phyloP scores from a whole-genome alignment of 306 rosid species.

The Benincasa hispida region DNA sequence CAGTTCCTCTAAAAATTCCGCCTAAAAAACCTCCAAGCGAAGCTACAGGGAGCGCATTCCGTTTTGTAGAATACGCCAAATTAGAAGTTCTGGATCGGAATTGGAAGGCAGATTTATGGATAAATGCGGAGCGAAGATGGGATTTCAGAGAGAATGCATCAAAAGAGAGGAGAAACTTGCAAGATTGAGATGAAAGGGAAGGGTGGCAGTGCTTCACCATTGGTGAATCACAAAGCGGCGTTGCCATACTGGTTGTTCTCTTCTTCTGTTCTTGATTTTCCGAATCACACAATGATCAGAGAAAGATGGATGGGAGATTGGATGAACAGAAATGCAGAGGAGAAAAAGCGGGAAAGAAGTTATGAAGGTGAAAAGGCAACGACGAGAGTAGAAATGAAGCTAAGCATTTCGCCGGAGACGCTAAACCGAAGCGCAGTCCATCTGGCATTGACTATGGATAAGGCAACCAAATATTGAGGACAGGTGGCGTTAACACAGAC shows the following conservation, averaged over 20 bases:
- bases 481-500: neutral
- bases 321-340: neutral
- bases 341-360: neutral
- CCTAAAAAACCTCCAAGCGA: slow-evolving; percentile 80
- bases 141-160: slow-evolving; percentile 12
- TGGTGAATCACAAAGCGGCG: slow-evolving; percentile 27
- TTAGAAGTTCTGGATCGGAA: slow-evolving; percentile 19
- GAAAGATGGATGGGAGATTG: neutral
- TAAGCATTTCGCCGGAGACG: neutral
- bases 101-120: slow-evolving; percentile 12
- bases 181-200: slow-evolving; percentile 27
- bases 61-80: neutral
- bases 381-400: neutral
- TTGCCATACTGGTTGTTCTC: slow-evolving; percentile 25
- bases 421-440: neutral
- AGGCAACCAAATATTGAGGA: neutral
- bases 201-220: slow-evolving; percentile 18
- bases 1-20: slow-evolving; percentile 68
- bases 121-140: slow-evolving; percentile 24
- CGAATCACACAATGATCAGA: neutral
- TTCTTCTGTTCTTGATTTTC: neutral
- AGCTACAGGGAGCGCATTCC: slow-evolving; percentile 26
- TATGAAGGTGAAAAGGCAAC: neutral
- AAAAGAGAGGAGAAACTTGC: slow-evolving; percentile 14
- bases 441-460: neutral